Evolutionary conservation across 179 eudicot genomes (phyloP), one percentile per base, ranked within the genome.

Genomic region (Dionaea muscipula): DNA sequence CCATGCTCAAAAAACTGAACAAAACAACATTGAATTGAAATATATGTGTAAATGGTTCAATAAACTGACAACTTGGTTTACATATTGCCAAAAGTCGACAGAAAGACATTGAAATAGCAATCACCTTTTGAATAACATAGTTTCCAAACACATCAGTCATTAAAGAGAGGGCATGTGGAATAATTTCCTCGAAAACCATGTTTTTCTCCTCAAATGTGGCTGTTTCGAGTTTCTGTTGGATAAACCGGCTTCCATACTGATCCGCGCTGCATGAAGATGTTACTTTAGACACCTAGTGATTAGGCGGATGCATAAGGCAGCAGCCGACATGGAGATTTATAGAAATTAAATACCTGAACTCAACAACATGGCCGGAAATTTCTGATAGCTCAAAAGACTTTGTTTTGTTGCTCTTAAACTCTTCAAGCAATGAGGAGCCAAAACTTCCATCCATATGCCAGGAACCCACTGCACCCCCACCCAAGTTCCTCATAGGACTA

Each of bases 91-190:
- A 3, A n/a, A 7, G 43, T 8, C 4, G 7, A 45, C 23, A 45
- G 24, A 46, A 46, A 1, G 51, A 22, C 19, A 8, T 0, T 9
- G 2, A 44, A 23, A 52, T 12, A 3, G 43, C n/a, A 57, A 14
- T 53, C 69, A 78, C 82, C 79, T 78, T 78, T 53, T 74, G 82
- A 55, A 78, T 66, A 50, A 78, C 82, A 57, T 78, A 78, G 50
- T 78, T 78, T 11, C 82, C 82, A 46, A 78, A 78, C 33, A 78
- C 82, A 53, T 78, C 82, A 56, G 82, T 78, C 82, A 78, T 74
- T 9, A 73, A 56, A 22, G 69, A 56, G 51, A 71, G 71, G 25
- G 79, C 77, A 28, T 68, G 72, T 20, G 74, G 80, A 40, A 47
- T 55, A 48, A 75, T 75, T 69, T 75, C 80, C 54, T 68, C 66